These are phyloP conservation scores for Hypoxylon cercidicola DNA, from an alignment of 495 filamentous ascomycete species.

Conservation along the genomic window DNA sequence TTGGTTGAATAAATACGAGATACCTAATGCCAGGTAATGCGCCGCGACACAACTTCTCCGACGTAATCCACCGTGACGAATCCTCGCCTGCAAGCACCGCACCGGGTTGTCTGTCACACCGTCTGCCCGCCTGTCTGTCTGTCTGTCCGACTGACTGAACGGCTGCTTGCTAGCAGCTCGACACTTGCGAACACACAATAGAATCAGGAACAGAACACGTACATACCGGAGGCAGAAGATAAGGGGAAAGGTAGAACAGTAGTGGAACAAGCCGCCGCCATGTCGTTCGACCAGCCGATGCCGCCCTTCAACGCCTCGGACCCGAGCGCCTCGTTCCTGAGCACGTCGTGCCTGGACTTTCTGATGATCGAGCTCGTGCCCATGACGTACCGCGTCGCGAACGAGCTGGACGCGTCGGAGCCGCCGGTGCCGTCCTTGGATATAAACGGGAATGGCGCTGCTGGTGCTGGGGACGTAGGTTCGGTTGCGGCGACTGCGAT, in stretches of 20 bases:
- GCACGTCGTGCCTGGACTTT: constrained; percentile 86
- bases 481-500: constrained; percentile 18
- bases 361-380: constrained; percentile 96
- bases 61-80: not conserved
- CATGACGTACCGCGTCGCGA: constrained; percentile 83
- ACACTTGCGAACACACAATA: not conserved
- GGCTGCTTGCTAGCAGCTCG: too few relatives aligned
- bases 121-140: too few relatives aligned
- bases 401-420: constrained; percentile 59
- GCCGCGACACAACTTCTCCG: too few relatives aligned
- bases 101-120: too few relatives aligned
- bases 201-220: not conserved
- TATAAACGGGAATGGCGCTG: not conserved
- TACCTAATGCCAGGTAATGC: too few relatives aligned
- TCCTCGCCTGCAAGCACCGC: too few relatives aligned
- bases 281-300: constrained; percentile 81
- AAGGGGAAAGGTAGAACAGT: not conserved
- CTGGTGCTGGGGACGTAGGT: constrained; percentile 12
- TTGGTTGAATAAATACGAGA: too few relatives aligned
- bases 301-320: constrained; percentile 79
- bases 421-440: constrained; percentile 13
- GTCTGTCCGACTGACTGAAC: too few relatives aligned
- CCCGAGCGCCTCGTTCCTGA: constrained; percentile 79
- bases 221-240: not conserved
- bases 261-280: constrained; percentile 47